Evolutionary conservation across 495 filamentous ascomycete species (phyloP), one percentile per base, ranked within the genome.

Genomic region (Mytilinidion resinicola): DNA sequence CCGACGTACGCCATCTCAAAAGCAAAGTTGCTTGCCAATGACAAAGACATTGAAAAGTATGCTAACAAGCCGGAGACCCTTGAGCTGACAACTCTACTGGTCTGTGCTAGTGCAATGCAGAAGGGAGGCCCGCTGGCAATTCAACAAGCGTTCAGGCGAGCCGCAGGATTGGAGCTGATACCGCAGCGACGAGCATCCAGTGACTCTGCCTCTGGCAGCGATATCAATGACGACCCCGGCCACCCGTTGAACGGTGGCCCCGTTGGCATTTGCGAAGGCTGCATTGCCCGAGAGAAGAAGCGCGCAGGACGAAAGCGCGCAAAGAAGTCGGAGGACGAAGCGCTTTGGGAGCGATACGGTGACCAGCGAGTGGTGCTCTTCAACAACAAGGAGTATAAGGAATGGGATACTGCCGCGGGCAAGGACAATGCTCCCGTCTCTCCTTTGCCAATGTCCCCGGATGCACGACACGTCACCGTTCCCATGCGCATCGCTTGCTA

Each of bases 401-500:
- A 96, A 46, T 96, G 89, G 89, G 55, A 49, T 2, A 10, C 58
- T 76, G 81, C 53, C 77, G 82, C 38, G 71, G 81, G 12, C 72
- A 69, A 19, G 54, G 66, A 53, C 21, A 25, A 25, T 9, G 12
- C 33, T 15, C 42, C 42, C 12, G 15, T 14, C 46, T 8, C 46
- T 14, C 46, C 46, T 25, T 9, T 14, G 20, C 21, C 20, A 3
- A 25, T 49, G 19, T 25, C 46, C 12, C 46, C 46, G 8, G 84
- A 81, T 36, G 80, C 84, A 17, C 83, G 85, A 74, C 85, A 88
- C 66, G 83, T 95, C 19, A 82, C 90, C 62, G 79, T 85, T 8
- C 89, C 90, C 6, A 96, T 97, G 90, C 82, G 92, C n/a, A 95
- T 97, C 64, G 89, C 91, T 4, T 97, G 92, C 71, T 97, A 97